phyloP scores from a whole-genome alignment of 2,329 filamentous ascomycete species.

The Colletotrichum orchidophilum region DNA sequence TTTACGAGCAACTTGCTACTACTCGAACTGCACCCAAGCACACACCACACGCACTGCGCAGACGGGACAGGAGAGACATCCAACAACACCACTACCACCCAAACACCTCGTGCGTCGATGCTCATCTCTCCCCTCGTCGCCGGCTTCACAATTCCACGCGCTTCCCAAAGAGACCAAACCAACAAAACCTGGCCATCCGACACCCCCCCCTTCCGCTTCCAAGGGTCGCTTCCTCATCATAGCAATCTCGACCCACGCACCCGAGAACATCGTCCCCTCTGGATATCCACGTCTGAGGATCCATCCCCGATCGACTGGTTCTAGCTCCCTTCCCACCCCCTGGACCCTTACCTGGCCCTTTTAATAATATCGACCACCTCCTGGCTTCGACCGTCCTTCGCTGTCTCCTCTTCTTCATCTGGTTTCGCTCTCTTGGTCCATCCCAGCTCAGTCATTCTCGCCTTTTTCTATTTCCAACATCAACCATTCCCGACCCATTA shows the following conservation, averaged over 20 bases:
- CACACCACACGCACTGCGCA: neutral
- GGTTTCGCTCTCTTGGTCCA: slow-evolving; percentile 36
- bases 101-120: neutral
- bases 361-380: slow-evolving; percentile 38
- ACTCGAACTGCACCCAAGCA: neutral
- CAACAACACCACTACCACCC: neutral
- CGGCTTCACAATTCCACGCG: neutral
- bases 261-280: slow-evolving; percentile 28
- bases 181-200: slow-evolving; percentile 23
- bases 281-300: slow-evolving; percentile 32
- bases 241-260: slow-evolving; percentile 32
- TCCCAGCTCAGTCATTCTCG: slow-evolving; percentile 28
- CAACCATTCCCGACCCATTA: slow-evolving; percentile 23
- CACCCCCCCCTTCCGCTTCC: slow-evolving; percentile 16
- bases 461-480: slow-evolving; percentile 33
- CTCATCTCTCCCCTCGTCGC: neutral
- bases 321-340: slow-evolving; percentile 35
- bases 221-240: slow-evolving; percentile 32
- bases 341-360: slow-evolving; percentile 37
- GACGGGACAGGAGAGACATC: neutral
- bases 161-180: slow-evolving; percentile 18
- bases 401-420: slow-evolving; percentile 37
- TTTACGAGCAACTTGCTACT: neutral
- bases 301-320: slow-evolving; percentile 37
- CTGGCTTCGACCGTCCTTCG: slow-evolving; percentile 38